These are phyloP conservation scores for Diutina sp. DNA, from an alignment of 1,139 yeast species.

Conservation along the genomic window DNA sequence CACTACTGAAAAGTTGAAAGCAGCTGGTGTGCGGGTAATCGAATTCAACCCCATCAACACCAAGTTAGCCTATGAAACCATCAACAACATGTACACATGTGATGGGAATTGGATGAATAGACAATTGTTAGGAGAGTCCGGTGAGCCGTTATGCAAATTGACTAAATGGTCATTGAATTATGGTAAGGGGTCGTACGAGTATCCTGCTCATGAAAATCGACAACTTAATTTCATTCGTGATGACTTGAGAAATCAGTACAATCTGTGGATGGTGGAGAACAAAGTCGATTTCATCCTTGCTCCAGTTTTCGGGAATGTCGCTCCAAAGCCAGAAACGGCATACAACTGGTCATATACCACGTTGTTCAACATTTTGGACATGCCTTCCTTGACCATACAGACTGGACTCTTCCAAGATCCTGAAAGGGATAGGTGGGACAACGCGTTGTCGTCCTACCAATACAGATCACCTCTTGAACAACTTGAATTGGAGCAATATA, in stretches of 20 bases:
- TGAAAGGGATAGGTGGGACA: constrained; percentile 26
- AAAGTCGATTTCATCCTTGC: constrained; percentile 56
- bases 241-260: constrained; percentile 39
- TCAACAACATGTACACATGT: constrained; percentile 35
- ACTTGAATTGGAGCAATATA: constrained; percentile 17
- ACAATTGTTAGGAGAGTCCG: constrained; percentile 35
- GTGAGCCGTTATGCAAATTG: constrained; percentile 51
- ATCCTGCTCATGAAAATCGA: constrained; percentile 33
- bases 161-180: constrained; percentile 39
- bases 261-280: constrained; percentile 35
- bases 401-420: constrained; percentile 41
- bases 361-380: constrained; percentile 51
- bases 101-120: constrained; percentile 52
- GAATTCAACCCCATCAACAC: constrained; percentile 35
- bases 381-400: constrained; percentile 31
- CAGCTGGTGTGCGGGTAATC: constrained; percentile 8
- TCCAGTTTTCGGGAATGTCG: constrained; percentile 62
- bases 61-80: constrained; percentile 33
- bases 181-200: constrained; percentile 31
- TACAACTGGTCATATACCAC: constrained; percentile 71
- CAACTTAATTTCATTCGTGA: constrained; percentile 39
- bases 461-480: background rate
- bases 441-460: constrained; percentile 4
- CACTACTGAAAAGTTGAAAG: constrained; percentile 6
- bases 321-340: constrained; percentile 53